phyloP scores from a whole-genome alignment of 495 filamentous ascomycete species.

The Talaromyces thailandensis region DNA sequence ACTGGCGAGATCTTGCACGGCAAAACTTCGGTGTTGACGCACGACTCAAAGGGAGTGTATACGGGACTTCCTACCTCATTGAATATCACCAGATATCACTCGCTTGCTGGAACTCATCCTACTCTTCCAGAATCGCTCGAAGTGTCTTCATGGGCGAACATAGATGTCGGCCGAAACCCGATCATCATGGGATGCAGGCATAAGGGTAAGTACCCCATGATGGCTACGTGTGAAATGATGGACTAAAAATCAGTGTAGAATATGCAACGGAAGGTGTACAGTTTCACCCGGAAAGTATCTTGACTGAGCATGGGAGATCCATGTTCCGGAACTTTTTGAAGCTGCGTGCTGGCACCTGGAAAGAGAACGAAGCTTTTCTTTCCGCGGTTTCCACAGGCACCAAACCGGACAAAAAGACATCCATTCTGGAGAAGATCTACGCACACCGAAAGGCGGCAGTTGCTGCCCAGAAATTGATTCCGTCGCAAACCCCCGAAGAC shows the following conservation, averaged over 20 bases:
- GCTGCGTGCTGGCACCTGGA: slow-evolving; percentile 85
- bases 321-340: slow-evolving; percentile 91
- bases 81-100: slow-evolving; percentile 92
- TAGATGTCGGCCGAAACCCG: slow-evolving; percentile 53
- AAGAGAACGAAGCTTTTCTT: slow-evolving; percentile 44
- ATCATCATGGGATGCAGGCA: slow-evolving; percentile 97
- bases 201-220: slow-evolving; percentile 37
- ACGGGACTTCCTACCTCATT: slow-evolving; percentile 64
- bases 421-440: slow-evolving; percentile 89
- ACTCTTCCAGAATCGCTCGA: slow-evolving; percentile 83
- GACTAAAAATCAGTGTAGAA: not conserved
- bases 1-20: slow-evolving; percentile 96
- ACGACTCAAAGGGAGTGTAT: slow-evolving; percentile 86
- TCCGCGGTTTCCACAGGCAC: slow-evolving; percentile 8
- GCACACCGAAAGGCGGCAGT: slow-evolving; percentile 71
- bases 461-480: slow-evolving; percentile 73
- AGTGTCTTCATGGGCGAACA: slow-evolving; percentile 79
- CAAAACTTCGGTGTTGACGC: slow-evolving; percentile 83
- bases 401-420: slow-evolving; percentile 50
- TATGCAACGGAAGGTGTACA: slow-evolving; percentile 67
- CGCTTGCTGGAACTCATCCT: slow-evolving; percentile 83
- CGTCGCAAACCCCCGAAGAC: slow-evolving; percentile 73
- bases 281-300: slow-evolving; percentile 95
- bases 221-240: not conserved
- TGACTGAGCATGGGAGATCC: slow-evolving; percentile 75